A percentile compares a stretch with the other conserved stretches of the same genome.
Evolutionary conservation across 208 protist species (phyloP).

Genomic region (Trypanosoma vivax): DNA sequence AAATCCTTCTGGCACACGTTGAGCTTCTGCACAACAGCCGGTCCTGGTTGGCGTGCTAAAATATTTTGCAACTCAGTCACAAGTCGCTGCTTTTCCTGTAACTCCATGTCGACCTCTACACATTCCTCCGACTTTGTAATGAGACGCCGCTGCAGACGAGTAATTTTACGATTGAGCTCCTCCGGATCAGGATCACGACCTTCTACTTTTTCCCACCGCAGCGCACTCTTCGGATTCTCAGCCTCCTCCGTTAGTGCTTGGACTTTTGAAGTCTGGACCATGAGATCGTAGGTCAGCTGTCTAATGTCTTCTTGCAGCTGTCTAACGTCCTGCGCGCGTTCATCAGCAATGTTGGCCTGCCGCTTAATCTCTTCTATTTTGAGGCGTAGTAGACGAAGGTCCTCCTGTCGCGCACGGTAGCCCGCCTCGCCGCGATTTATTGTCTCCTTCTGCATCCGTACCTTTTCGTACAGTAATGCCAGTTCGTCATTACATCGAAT

Average conservation of each 20-base stretch:
- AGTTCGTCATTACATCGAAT: constrained; percentile 98
- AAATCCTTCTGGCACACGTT: constrained; percentile 91
- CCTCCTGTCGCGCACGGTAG: constrained; percentile 85
- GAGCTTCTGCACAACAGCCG: constrained; percentile 93
- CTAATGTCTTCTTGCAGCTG: constrained; percentile 37
- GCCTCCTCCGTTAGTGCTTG: constrained; percentile 95
- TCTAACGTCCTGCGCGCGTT: constrained; percentile 75
- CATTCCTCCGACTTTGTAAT: constrained; percentile 97
- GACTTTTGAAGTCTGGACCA: constrained; percentile 71
- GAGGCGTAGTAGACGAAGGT: constrained; percentile 60
- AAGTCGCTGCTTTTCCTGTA: constrained; percentile 94
- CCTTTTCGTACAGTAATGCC: constrained; percentile 96
- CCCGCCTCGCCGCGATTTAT: constrained; percentile 92
- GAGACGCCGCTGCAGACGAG: constrained; percentile 93
- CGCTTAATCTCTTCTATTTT: constrained; percentile 89
- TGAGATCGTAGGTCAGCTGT: constrained; percentile 37
- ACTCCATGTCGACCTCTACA: constrained; percentile 92
- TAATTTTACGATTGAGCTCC: constrained; percentile 94
- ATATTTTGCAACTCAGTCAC: constrained; percentile 93
- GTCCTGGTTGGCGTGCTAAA: constrained; percentile 91
- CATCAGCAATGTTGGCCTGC: constrained; percentile 73
- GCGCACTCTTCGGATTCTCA: constrained; percentile 91
- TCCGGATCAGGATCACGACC: constrained; percentile 88
- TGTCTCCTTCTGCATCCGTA: constrained; percentile 93
- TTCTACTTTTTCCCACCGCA: constrained; percentile 91